These are phyloP conservation scores for Singerocomus inundabilis DNA, from an alignment of 1,284 basidiomycete genomes.

Conservation along the genomic window DNA sequence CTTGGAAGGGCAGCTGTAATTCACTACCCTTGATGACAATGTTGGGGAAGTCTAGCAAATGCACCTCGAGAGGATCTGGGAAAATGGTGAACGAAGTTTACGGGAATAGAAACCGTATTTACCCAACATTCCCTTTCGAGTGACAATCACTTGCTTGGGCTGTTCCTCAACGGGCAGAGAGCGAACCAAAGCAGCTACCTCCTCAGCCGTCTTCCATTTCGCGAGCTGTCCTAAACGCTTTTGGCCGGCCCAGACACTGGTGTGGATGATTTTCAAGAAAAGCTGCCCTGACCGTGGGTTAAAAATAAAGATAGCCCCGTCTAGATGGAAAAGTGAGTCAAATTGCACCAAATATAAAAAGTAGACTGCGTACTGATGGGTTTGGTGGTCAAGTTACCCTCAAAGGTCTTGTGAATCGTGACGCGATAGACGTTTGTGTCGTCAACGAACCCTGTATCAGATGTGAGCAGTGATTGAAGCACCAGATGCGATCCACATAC, in stretches of 20 bases:
- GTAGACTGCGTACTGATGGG: slow-evolving; percentile 75
- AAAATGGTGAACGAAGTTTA: slow-evolving; percentile 6
- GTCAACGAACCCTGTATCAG: slow-evolving; percentile 84
- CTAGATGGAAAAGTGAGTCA: slow-evolving; percentile 35
- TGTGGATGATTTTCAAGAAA: slow-evolving; percentile 87
- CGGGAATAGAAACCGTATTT: slow-evolving; percentile 22
- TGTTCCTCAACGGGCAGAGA: slow-evolving; percentile 99
- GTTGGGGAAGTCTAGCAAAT: slow-evolving; percentile 99
- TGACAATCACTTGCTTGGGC: slow-evolving; percentile 99
- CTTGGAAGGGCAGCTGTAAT: slow-evolving; percentile 98
- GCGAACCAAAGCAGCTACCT: slow-evolving; percentile 96
- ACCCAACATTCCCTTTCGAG: slow-evolving; percentile 99
- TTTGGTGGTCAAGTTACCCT: slow-evolving; percentile 99
- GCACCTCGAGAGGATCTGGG: slow-evolving; percentile 92
- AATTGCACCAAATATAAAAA: neutral
- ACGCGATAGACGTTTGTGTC: slow-evolving; percentile 99
- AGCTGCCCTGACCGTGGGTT: slow-evolving; percentile 98
- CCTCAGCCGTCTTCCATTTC: slow-evolving; percentile 99
- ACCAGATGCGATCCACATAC: slow-evolving; percentile 43
- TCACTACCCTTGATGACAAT: slow-evolving; percentile 99
- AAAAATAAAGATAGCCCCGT: slow-evolving; percentile 99
- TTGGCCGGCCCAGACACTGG: slow-evolving; percentile 89
- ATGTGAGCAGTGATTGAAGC: slow-evolving; percentile 8
- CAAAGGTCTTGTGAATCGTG: slow-evolving; percentile 99
- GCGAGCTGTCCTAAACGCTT: slow-evolving; percentile 99